Base-by-base conservation (phyloP, 1,139 yeast species). In the Blastobotrys elegans region DNA sequence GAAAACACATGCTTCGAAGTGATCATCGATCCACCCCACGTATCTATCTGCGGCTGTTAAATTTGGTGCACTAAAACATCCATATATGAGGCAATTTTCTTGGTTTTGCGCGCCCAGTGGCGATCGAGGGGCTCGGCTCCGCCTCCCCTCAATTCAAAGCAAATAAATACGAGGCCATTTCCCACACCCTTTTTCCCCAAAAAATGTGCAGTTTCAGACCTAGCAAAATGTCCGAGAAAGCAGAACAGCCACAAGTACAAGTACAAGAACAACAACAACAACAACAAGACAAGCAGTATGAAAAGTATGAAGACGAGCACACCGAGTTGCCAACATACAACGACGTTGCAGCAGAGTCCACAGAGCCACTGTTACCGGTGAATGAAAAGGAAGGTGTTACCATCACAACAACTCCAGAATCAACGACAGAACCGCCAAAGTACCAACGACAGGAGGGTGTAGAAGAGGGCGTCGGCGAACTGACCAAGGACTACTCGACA, bases 401-500 rank as follows among this genome's bases (percentile, higher is more conserved):
- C n/a, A n/a, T n/a, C n/a, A n/a, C 31, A 39, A 24, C 8, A 24
- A 24, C 33, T 11, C 13, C 27, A 18, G 29, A 27, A 26, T n/a
- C 21, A 32, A 30, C 41, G 31, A 29, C 39, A 5, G 40, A 29
- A 32, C 49, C 48, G 2, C 52, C 49, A 7, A 37, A 43, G 29
- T 49, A 49, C 27, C 41, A 37, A 34, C 35, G 21, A 16, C 38
- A 37, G 14, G 47, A 40, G 11, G 44, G 41, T 14, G 37, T 21
- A 3, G 35, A 44, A 6, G 45, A 44, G 17, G 24, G 17, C 3
- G n/a, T n/a, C n/a, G n/a, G n/a, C n/a, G 43, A 34, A 43, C 39
- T 42, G 13, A 31, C 51, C 16, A 46, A 45, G 8, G 54, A 52
- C 30, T 53, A 44, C 36, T 36, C 50, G 18, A 51, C 55, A 8